Percentiles rank a stretch among this genome's conserved stretches.
phyloP scores from a whole-genome alignment of 805 yeast species.

The Candida ascalaphidarum region DNA sequence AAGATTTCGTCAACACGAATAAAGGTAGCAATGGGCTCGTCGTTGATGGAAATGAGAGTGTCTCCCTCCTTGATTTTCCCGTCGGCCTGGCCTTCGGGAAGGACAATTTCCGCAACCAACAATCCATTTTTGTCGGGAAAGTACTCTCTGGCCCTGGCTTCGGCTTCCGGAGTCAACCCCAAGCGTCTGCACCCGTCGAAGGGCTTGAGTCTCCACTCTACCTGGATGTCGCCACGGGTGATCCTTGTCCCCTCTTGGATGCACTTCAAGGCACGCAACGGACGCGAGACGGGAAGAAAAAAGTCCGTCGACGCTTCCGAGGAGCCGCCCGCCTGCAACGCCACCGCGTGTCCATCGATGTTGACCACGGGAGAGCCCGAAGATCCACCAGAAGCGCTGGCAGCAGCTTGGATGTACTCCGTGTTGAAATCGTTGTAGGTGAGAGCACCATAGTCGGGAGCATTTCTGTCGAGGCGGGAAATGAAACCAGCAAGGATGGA shows the following conservation, averaged over 20 bases:
- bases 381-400: slow-evolving; percentile 92
- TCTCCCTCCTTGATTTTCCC: slow-evolving; percentile 76
- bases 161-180: slow-evolving; percentile 72
- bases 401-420: slow-evolving; percentile 93
- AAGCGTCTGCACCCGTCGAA: slow-evolving; percentile 85
- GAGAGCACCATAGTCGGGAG: slow-evolving; percentile 85
- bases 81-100: slow-evolving; percentile 84
- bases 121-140: slow-evolving; percentile 76
- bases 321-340: slow-evolving; percentile 91
- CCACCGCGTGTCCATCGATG: slow-evolving; percentile 79
- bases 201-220: slow-evolving; percentile 80
- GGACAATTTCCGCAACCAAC: slow-evolving; percentile 70
- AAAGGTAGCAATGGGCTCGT: slow-evolving; percentile 55
- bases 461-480: slow-evolving; percentile 80
- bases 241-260: slow-evolving; percentile 51
- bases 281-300: slow-evolving; percentile 80
- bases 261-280: slow-evolving; percentile 71
- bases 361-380: slow-evolving; percentile 96
- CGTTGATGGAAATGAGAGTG: slow-evolving; percentile 67
- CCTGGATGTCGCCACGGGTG: slow-evolving; percentile 88
- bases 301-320: slow-evolving; percentile 90
- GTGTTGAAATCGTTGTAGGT: slow-evolving; percentile 91
- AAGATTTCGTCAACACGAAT: slow-evolving; percentile 75
- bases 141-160: slow-evolving; percentile 52
- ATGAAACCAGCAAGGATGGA: slow-evolving; percentile 85